Evolutionary conservation across 257 asterid genomes (phyloP).

Genomic region (Plantago ovata): DNA sequence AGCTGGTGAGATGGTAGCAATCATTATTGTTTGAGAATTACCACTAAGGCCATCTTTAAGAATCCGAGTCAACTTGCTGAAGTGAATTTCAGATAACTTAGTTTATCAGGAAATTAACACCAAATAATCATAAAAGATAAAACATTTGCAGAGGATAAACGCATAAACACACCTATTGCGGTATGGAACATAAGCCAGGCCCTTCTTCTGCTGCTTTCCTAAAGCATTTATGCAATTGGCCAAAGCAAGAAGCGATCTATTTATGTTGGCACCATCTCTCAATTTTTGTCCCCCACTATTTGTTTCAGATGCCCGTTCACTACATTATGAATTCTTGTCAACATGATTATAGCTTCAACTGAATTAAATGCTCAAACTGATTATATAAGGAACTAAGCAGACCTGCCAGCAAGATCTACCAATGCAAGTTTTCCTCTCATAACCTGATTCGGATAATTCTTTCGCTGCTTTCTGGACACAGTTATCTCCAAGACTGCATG

Average conservation of each 20-base stretch:
- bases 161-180: constrained; percentile 64
- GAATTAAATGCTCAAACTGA: constrained; percentile 15
- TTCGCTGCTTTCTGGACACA: constrained; percentile 63
- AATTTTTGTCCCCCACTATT: constrained; percentile 86
- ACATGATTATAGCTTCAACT: constrained; percentile 14
- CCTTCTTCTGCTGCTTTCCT: constrained; percentile 94
- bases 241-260: constrained; percentile 91
- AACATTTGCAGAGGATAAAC: constrained; percentile 17
- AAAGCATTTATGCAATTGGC: constrained; percentile 97
- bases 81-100: constrained; percentile 24
- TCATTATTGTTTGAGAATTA: constrained; percentile 93
- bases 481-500: constrained; percentile 94
- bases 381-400: constrained; percentile 21
- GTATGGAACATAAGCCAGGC: constrained; percentile 95
- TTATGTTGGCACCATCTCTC: constrained; percentile 97
- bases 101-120: constrained; percentile 19
- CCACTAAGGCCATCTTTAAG: constrained; percentile 98
- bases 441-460: constrained; percentile 71
- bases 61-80: constrained; percentile 95
- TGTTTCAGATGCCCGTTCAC: constrained; percentile 97
- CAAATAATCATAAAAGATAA: constrained; percentile 16
- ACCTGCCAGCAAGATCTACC: constrained; percentile 99
- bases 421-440: constrained; percentile 85
- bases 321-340: constrained; percentile 35
- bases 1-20: constrained; percentile 89